Percentiles rank a stretch among this genome's conserved stretches.
phyloP scores from a whole-genome alignment of 2,329 filamentous ascomycete species.

The Rutstroemia sp. region DNA sequence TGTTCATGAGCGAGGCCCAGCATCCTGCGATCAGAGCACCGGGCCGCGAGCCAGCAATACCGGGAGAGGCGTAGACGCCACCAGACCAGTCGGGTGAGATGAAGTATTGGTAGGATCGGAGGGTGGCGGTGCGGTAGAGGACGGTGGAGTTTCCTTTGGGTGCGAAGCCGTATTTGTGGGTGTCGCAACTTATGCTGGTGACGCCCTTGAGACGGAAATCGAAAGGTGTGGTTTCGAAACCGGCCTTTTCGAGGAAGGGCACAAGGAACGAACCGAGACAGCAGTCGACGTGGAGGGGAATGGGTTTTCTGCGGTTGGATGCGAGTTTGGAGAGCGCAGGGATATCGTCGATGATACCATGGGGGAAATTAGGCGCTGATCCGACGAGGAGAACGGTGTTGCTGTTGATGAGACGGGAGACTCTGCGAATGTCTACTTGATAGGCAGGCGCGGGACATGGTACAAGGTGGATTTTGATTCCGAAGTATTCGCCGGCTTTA shows the following conservation, averaged over 20 bases:
- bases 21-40: constrained; percentile 92
- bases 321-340: constrained; percentile 76
- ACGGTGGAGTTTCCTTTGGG: constrained; percentile 95
- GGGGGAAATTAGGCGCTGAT: constrained; percentile 94
- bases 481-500: constrained; percentile 93
- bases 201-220: constrained; percentile 94
- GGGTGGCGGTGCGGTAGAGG: constrained; percentile 72
- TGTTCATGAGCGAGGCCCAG: constrained; percentile 85
- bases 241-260: constrained; percentile 85
- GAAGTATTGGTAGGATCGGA: constrained; percentile 92
- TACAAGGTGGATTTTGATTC: constrained; percentile 88
- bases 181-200: constrained; percentile 92
- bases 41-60: constrained; percentile 83
- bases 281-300: constrained; percentile 94
- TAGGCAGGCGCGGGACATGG: constrained; percentile 77
- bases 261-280: constrained; percentile 94
- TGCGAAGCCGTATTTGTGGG: constrained; percentile 98
- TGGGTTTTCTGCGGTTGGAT: constrained; percentile 66
- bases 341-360: constrained; percentile 97
- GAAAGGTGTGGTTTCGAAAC: constrained; percentile 80
- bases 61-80: constrained; percentile 90
- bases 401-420: constrained; percentile 80
- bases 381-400: constrained; percentile 94
- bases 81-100: constrained; percentile 92
- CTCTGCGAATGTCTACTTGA: constrained; percentile 72